These are phyloP conservation scores for Pseudonitzschia delicatissima DNA, from an alignment of 108 stramenopile species.

Conservation along the genomic window DNA sequence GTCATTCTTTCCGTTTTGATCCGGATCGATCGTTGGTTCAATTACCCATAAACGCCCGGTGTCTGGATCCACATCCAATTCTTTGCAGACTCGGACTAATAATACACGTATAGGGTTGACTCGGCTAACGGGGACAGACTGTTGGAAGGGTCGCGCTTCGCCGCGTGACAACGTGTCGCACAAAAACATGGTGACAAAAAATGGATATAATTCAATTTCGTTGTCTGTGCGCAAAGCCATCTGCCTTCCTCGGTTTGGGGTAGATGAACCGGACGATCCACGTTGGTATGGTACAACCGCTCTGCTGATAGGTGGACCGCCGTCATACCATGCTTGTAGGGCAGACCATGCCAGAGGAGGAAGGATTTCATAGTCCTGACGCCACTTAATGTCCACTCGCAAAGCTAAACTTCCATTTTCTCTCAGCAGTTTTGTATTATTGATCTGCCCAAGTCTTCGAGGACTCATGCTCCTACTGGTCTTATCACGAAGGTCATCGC, in stretches of 20 bases:
- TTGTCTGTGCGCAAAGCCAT: constrained; percentile 46
- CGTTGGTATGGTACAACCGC: constrained; percentile 64
- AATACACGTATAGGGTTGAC: constrained; percentile 63
- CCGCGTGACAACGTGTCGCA: constrained; percentile 74
- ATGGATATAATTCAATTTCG: constrained; percentile 85
- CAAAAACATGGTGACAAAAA: constrained; percentile 79
- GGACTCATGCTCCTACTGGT: constrained; percentile 16
- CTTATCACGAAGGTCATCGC: constrained; percentile 37
- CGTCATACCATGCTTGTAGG: constrained; percentile 89
- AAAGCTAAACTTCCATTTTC: constrained; percentile 77
- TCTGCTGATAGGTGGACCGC: constrained; percentile 85
- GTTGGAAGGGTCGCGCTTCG: constrained; percentile 84
- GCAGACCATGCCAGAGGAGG: constrained; percentile 84
- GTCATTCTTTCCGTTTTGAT: constrained; percentile 31
- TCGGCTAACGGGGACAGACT: constrained; percentile 71
- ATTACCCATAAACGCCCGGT: constrained; percentile 73
- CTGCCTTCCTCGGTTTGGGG: constrained; percentile 6
- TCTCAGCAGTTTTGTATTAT: constrained; percentile 63
- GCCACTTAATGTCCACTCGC: constrained; percentile 61
- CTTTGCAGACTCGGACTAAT: constrained; percentile 67
- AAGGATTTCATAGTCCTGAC: constrained; percentile 80
- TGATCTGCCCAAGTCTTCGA: constrained; percentile 56
- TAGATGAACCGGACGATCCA: constrained; percentile 12
- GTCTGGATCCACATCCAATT: constrained; percentile 65
- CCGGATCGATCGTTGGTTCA: constrained; percentile 14